Evolutionary conservation across 495 filamentous ascomycete genomes (phyloP).

Genomic region (Trypethelium eluteriae): DNA sequence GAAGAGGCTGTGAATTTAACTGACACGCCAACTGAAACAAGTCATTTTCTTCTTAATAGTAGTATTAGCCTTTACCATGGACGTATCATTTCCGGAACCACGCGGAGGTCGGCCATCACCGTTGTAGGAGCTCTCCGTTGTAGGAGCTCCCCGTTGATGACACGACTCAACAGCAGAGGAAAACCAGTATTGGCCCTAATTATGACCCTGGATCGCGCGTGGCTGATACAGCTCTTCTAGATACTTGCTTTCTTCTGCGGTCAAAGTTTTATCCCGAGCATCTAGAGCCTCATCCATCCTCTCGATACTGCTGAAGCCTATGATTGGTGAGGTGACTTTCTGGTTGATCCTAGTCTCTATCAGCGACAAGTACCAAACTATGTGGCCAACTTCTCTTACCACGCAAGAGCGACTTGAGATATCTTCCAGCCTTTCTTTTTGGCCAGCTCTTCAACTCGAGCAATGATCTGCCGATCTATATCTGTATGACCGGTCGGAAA

Average conservation of each 20-base stretch:
- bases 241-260: constrained; percentile 31
- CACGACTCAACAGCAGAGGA: not conserved
- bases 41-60: too few relatives aligned
- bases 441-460: constrained; percentile 35
- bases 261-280: constrained; percentile 25
- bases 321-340: constrained; percentile 33
- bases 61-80: too few relatives aligned
- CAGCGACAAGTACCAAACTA: not conserved
- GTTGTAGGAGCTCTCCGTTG: not conserved
- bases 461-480: constrained; percentile 31
- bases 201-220: constrained; percentile 22
- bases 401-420: constrained; percentile 22
- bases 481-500: constrained; percentile 21
- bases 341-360: constrained; percentile 33
- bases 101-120: too few relatives aligned
- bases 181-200: constrained; percentile 6
- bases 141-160: not conserved
- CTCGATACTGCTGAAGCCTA: constrained; percentile 32
- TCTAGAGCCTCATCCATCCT: constrained; percentile 30
- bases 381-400: constrained; percentile 31
- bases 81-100: too few relatives aligned
- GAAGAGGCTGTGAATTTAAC: too few relatives aligned
- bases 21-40: too few relatives aligned
- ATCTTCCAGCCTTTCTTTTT: constrained; percentile 38
- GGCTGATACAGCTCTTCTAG: constrained; percentile 31